Evolutionary conservation across 169 alveolate species (phyloP).

Genomic region (Amoebophrya sp.): DNA sequence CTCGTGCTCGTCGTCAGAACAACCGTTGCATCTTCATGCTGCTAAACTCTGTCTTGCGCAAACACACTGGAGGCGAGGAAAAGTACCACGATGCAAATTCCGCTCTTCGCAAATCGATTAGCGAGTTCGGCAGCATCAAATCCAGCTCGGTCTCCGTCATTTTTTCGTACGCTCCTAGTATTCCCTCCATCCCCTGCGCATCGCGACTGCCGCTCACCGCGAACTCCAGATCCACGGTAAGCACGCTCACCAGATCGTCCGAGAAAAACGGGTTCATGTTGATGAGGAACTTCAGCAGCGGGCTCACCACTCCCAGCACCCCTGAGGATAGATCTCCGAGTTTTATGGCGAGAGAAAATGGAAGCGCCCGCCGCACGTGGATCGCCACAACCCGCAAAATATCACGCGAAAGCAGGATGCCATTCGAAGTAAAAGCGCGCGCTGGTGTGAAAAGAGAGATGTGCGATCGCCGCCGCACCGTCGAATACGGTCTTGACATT

Average conservation of each 20-base stretch:
- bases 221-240: background rate
- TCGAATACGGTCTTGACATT: background rate
- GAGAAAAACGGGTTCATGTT: background rate
- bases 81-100: background rate
- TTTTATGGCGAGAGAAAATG: background rate
- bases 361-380: background rate
- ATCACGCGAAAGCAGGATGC: too few relatives aligned
- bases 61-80: too few relatives aligned
- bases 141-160: background rate
- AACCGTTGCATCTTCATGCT: too few relatives aligned
- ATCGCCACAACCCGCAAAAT: background rate
- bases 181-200: background rate
- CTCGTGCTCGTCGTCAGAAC: too few relatives aligned
- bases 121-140: background rate
- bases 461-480: background rate
- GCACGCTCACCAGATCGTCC: background rate
- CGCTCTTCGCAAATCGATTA: background rate
- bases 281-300: background rate
- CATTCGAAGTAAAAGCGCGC: too few relatives aligned
- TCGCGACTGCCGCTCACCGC: too few relatives aligned
- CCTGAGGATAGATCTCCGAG: background rate
- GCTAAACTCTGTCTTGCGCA: too few relatives aligned
- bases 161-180: background rate
- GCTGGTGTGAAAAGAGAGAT: too few relatives aligned
- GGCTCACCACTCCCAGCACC: background rate